A percentile compares a stretch with the other conserved stretches of the same genome.
Conservation (phyloP, 768 basidiomycete genomes). For the Neoboletus magnificus region DNA sequence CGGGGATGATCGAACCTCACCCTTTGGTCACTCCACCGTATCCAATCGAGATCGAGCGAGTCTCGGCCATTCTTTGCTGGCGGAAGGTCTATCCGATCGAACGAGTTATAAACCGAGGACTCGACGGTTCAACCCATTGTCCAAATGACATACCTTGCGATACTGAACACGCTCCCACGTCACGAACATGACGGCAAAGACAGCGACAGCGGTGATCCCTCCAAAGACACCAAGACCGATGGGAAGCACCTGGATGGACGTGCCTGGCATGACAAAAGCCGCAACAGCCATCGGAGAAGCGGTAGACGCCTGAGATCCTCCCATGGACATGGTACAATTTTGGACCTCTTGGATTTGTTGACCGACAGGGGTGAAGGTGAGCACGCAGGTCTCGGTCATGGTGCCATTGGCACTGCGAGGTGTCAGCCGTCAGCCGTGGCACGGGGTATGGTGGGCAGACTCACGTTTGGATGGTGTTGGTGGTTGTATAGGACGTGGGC, state of each 20-base stretch:
- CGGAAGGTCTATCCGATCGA: constrained; percentile 57
- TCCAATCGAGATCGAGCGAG: constrained; percentile 42
- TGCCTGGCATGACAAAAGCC: constrained; percentile 67
- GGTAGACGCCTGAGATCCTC: constrained; percentile 10
- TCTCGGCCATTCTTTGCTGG: constrained; percentile 69
- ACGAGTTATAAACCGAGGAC: background rate
- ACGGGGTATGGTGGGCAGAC: constrained; percentile 12
- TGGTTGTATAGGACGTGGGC: constrained; percentile 37
- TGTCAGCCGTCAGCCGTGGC: background rate
- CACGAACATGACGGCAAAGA: constrained; percentile 79
- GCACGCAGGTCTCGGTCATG: constrained; percentile 56
- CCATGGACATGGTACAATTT: constrained; percentile 45
- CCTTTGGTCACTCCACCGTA: constrained; percentile 50
- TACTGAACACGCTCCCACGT: constrained; percentile 87
- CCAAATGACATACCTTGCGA: constrained; percentile 56
- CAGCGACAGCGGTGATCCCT: constrained; percentile 78
- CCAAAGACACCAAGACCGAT: constrained; percentile 83
- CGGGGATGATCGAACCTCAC: constrained; percentile 12
- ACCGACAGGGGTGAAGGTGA: constrained; percentile 54
- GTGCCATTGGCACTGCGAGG: constrained; percentile 44
- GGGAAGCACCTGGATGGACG: constrained; percentile 69
- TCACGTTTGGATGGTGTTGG: constrained; percentile 39
- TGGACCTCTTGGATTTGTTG: constrained; percentile 51
- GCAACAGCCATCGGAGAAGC: constrained; percentile 29
- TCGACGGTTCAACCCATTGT: background rate